Evolutionary conservation across 1,284 basidiomycete species (phyloP), one percentile per base, ranked within the genome.

Genomic region (Lentinus polychrous): DNA sequence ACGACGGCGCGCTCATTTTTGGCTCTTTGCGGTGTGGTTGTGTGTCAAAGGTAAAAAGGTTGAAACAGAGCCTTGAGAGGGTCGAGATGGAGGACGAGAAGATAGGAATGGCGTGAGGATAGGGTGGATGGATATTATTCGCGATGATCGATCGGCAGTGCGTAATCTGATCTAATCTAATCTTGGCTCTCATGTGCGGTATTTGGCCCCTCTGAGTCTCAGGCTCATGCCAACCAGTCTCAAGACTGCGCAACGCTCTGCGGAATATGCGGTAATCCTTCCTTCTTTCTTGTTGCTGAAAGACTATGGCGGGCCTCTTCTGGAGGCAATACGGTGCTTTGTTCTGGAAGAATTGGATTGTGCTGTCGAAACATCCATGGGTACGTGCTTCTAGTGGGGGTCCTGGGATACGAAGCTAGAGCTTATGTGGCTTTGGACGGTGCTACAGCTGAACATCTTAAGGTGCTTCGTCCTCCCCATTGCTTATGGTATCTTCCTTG

Each of bases 261-360:
- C n/a, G n/a, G n/a, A 24, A 18, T 31, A 49, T 49, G 47, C 33
- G 41, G 18, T 18, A 32, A 15, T 27, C 34, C 10, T 10, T n/a
- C 48, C 11, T 31, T 24, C 8, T 22, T 22, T 20, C 12, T 23
- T 12, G 17, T 22, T 38, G 18, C 22, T 14, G 5, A 20, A 8
- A 17, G 39, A 51, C 17, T 31, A 61, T 60, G 60, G 55, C 52
- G n/a, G 52, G 53, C 15, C 50, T 70, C 10, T 82, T 85, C 60
- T 75, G 75, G 68, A 70, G 76, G 22, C 86, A 90, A 65, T 76
- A 83, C 52, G 63, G 63, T 8, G 80, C 78, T 3, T 64, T 90
- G 35, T 75, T 79, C 48, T 74, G 78, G 72, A 90, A 90, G 73
- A 88, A 89, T 56, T 86, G 81, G 82, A 85, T 83, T 45, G 73